Base-by-base conservation (phyloP, 805 yeast species). In the Barnettozyma pratensis region DNA sequence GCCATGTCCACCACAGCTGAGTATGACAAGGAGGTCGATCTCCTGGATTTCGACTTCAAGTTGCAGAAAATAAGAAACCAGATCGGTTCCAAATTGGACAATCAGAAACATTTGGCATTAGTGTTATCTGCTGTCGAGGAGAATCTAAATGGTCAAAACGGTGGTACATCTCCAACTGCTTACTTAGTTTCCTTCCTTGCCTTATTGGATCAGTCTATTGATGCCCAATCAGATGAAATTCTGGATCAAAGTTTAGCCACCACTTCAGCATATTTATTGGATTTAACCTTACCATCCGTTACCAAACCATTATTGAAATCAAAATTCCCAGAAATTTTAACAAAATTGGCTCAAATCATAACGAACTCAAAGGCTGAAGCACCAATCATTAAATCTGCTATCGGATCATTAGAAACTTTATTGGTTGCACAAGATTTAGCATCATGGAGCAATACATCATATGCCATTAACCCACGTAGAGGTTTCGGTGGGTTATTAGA, bases 111-210 rank as follows among this genome's bases (percentile, higher is more conserved):
- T 62, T 73, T 87, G 54, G 96, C 97, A 7, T 69, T 88, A 29
- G 83, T 92, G 48, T 74, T 94, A 43, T 77, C 85, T 26, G 96
- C 97, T 4, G 91, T 94, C 43, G 99, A 94, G 64, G 96, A 88
- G 57, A 87, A 87, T 57, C 76, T 94, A 40, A 73, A 76, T 56
- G 62, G 61, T 9, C 65, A 66, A 51, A 60, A 62, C 37, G 61
- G 54, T n/a, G 44, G 39, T 8, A 60, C 75, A 42, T 73, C 86
- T 12, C 83, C 96, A 29, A 84, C 87, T 29, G 83, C 96, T 0
- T 94, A 94, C 66, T 83, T 90, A 59, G 82, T 91, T 14, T 87
- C 97, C 0, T 84, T 92, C 54, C 68, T 92, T 52, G 77, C 96
- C 1, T 69, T 94, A 29, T 71, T 94, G 50, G 95, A 88, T 51